These are phyloP conservation scores for Boletus sp. DNA, from an alignment of 768 basidiomycete species.

Conservation along the genomic window DNA sequence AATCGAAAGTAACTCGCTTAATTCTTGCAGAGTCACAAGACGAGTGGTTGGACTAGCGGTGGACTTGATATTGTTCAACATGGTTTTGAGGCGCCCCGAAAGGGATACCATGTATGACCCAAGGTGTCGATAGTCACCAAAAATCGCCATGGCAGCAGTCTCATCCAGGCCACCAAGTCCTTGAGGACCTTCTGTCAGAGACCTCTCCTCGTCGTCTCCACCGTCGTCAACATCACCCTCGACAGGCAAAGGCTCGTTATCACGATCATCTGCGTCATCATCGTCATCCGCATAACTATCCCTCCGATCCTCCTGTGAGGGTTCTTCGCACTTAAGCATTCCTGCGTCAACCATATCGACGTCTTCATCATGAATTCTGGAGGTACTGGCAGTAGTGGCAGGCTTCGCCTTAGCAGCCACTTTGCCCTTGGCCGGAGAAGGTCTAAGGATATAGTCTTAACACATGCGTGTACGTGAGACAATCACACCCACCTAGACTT, in stretches of 20 bases:
- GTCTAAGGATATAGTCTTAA: constrained; percentile 32
- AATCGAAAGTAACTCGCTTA: constrained; percentile 92
- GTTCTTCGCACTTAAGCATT: constrained; percentile 42
- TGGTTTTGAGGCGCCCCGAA: constrained; percentile 81
- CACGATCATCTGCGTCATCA: constrained; percentile 45
- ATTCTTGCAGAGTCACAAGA: constrained; percentile 86
- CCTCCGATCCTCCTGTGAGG: constrained; percentile 45
- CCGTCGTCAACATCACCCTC: constrained; percentile 48
- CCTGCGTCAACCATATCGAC: constrained; percentile 73
- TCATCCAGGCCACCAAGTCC: constrained; percentile 59
- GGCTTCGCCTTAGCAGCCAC: constrained; percentile 53
- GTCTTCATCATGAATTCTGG: constrained; percentile 65
- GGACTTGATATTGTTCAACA: constrained; percentile 84
- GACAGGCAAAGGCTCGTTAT: constrained; percentile 42
- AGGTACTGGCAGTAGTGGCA: constrained; percentile 59
- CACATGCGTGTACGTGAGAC: constrained; percentile 5
- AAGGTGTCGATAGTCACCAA: constrained; percentile 82
- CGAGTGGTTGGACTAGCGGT: constrained; percentile 83
- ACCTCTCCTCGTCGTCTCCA: constrained; percentile 37
- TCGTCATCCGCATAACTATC: constrained; percentile 41
- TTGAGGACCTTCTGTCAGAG: constrained; percentile 35
- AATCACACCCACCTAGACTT: constrained; percentile 56
- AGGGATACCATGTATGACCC: constrained; percentile 93
- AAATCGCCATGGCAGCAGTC: constrained; percentile 71
- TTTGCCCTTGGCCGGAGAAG: constrained; percentile 57